Percentiles rank a stretch among this genome's conserved stretches.
Conservation (phyloP, 306 rosid genomes). For the Neltuma alba region DNA sequence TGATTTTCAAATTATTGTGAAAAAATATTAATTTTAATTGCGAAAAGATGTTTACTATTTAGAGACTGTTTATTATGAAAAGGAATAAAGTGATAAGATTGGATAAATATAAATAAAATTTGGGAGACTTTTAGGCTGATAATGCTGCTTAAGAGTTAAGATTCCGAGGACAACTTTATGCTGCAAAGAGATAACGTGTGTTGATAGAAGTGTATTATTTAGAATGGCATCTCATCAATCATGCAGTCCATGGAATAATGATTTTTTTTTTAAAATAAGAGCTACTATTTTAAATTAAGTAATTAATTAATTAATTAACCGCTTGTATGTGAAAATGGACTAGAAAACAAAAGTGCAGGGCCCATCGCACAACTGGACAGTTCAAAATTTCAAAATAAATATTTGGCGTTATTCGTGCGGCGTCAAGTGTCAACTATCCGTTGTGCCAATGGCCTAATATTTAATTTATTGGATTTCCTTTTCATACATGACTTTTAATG, state of each 20-base stretch:
- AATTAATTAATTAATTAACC: background rate
- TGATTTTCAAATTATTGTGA: background rate
- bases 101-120: background rate
- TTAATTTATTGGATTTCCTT: background rate
- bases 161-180: background rate
- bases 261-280: background rate
- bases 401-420: background rate
- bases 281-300: background rate
- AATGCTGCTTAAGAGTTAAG: background rate
- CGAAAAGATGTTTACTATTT: background rate
- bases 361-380: background rate
- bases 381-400: background rate
- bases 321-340: background rate
- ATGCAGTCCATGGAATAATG: background rate
- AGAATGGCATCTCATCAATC: background rate
- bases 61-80: background rate
- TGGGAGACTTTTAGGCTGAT: background rate
- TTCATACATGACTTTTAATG: background rate
- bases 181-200: background rate
- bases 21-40: background rate
- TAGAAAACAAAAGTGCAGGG: background rate
- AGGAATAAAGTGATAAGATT: background rate
- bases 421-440: background rate
- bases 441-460: background rate
- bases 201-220: background rate